A percentile compares a stretch with the other conserved stretches of the same genome.
Evolutionary conservation across 495 filamentous ascomycete genomes (phyloP).

Genomic region (Aspergillus bertholletiae): DNA sequence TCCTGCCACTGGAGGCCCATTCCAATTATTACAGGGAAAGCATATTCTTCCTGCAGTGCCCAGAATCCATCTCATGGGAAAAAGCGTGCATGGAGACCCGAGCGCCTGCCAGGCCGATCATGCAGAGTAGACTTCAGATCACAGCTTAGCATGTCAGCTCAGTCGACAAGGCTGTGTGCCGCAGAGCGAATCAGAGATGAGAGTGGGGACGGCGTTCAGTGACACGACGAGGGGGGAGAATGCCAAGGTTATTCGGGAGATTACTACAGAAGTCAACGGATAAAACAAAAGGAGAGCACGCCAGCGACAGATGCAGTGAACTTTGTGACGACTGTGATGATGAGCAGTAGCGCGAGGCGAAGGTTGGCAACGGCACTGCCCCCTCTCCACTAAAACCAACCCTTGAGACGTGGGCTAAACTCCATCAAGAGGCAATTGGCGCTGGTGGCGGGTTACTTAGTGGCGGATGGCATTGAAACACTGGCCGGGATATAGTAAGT

Average conservation of each 20-base stretch:
- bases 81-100: conserved; percentile 2
- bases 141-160: conserved; percentile 15
- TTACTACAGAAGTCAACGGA: too few relatives aligned
- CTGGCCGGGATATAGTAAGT: conserved; percentile 17
- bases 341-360: conserved; percentile 13
- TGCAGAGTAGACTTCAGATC: conserved; percentile 23
- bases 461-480: conserved; percentile 16
- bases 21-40: not conserved
- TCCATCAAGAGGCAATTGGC: conserved; percentile 4
- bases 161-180: not conserved
- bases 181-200: conserved; percentile 11
- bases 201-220: not conserved
- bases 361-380: conserved; percentile 3
- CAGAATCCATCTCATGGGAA: not conserved
- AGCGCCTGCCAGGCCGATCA: conserved; percentile 13
- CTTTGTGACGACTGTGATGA: conserved; percentile 12
- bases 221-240: not conserved
- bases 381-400: not conserved
- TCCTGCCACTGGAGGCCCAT: too few relatives aligned
- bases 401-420: not conserved
- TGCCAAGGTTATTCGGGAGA: conserved; percentile 1
- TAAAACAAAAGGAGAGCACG: not conserved
- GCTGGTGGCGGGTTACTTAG: conserved; percentile 11
- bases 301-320: conserved; percentile 7
- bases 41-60: not conserved